Conservation (phyloP, 495 filamentous ascomycete species). For the Pseudoneurospora amorphoporcata region DNA sequence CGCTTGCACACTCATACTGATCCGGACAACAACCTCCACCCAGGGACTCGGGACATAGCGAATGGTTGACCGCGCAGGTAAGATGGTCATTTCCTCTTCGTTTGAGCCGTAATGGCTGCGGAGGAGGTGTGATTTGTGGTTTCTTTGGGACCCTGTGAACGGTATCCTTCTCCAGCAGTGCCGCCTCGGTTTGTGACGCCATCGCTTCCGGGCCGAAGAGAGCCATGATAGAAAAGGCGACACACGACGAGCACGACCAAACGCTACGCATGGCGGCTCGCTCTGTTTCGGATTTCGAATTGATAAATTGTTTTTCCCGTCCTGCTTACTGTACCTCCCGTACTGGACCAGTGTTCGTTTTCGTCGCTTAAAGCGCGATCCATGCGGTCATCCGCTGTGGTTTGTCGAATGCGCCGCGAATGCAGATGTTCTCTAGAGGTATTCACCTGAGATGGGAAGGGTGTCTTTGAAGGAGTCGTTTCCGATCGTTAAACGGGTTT, state of each 20-base stretch:
- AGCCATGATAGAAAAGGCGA: slow-evolving; percentile 15
- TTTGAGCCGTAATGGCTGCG: slow-evolving; percentile 17
- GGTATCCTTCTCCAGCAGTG: slow-evolving; percentile 7
- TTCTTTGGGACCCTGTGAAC: slow-evolving; percentile 29
- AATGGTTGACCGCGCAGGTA: slow-evolving; percentile 18
- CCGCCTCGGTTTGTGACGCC: slow-evolving; percentile 11
- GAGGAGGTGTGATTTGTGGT: neutral
- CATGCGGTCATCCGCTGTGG: neutral
- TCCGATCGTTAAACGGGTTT: neutral
- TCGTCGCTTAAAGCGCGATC: neutral
- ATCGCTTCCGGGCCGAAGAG: slow-evolving; percentile 14
- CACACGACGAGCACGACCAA: slow-evolving; percentile 18
- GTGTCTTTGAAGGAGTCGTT: neutral
- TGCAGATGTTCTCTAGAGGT: neutral
- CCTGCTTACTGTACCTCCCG: neutral
- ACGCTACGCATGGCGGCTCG: slow-evolving; percentile 21
- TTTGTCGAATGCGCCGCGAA: neutral
- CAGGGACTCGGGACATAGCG: slow-evolving; percentile 25
- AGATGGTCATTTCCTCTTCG: slow-evolving; percentile 10
- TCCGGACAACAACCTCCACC: slow-evolving; percentile 35
- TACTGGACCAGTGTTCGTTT: neutral
- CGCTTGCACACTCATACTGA: slow-evolving; percentile 30
- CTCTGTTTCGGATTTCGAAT: neutral
- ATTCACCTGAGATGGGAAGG: neutral
- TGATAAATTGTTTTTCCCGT: neutral